Percentiles rank a stretch among this genome's conserved stretches.
Conservation (phyloP, 495 filamentous ascomycete genomes). For the Hypoxylon fragiforme region DNA sequence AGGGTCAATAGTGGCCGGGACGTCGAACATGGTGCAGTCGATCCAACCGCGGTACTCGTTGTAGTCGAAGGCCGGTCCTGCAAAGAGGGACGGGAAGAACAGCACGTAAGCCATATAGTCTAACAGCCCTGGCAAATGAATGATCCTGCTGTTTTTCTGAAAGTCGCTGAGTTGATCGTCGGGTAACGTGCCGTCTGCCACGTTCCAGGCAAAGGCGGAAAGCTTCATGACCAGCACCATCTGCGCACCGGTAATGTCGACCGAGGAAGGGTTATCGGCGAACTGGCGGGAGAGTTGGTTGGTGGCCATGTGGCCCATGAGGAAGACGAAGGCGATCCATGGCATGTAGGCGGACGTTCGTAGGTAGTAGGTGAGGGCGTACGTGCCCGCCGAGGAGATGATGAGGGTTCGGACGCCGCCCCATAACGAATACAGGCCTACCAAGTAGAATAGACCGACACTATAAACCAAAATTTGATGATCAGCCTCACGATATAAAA, state of each 20-base stretch:
- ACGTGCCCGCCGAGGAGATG: slow-evolving; percentile 76
- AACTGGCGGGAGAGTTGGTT: slow-evolving; percentile 85
- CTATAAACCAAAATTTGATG: slow-evolving; percentile 9
- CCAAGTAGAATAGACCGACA: slow-evolving; percentile 75
- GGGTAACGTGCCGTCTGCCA: slow-evolving; percentile 83
- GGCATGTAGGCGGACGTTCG: slow-evolving; percentile 91
- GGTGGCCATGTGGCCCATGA: slow-evolving; percentile 94
- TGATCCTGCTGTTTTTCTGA: slow-evolving; percentile 81
- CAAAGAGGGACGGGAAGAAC: slow-evolving; percentile 90
- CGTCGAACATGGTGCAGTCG: slow-evolving; percentile 89
- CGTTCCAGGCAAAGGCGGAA: slow-evolving; percentile 96
- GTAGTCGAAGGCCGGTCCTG: slow-evolving; percentile 90
- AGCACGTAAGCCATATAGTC: slow-evolving; percentile 89
- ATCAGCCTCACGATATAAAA: slow-evolving; percentile 21
- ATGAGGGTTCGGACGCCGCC: slow-evolving; percentile 76
- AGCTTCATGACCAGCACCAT: slow-evolving; percentile 99
- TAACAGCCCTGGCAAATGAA: slow-evolving; percentile 68
- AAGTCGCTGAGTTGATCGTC: slow-evolving; percentile 78
- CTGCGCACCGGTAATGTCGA: slow-evolving; percentile 95
- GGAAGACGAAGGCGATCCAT: slow-evolving; percentile 91
- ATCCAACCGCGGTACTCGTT: slow-evolving; percentile 91
- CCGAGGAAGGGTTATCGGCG: slow-evolving; percentile 58
- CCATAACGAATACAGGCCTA: slow-evolving; percentile 97
- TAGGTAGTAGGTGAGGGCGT: slow-evolving; percentile 81
- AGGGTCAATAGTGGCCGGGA: slow-evolving; percentile 76